Evolutionary conservation across 2,329 filamentous ascomycete species (phyloP).

Genomic region (Metarhizium robertsii): DNA sequence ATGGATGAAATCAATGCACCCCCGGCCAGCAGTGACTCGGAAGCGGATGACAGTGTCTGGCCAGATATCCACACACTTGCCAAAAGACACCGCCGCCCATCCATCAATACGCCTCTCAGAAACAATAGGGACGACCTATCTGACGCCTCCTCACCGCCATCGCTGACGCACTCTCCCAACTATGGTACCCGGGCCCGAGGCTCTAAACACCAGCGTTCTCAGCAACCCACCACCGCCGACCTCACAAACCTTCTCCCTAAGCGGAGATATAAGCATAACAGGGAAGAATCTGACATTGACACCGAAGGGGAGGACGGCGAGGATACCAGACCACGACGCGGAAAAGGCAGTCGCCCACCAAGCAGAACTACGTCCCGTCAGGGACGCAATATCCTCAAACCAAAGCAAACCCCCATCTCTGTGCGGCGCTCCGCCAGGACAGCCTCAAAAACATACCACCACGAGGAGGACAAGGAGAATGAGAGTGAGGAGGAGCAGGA

Average conservation of each 20-base stretch:
- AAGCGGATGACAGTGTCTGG: conserved; percentile 35
- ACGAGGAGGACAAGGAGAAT: conserved; percentile 52
- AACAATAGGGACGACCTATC: conserved; percentile 31
- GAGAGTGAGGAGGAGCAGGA: conserved; percentile 28
- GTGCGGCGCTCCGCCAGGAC: conserved; percentile 16
- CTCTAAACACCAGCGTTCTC: conserved; percentile 25
- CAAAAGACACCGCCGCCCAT: conserved; percentile 32
- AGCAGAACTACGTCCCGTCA: conserved; percentile 14
- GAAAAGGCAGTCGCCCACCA: conserved; percentile 20
- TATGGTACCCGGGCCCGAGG: conserved; percentile 24
- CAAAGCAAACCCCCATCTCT: conserved; percentile 13
- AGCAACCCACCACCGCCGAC: conserved; percentile 44
- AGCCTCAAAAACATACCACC: conserved; percentile 38
- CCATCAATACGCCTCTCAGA: conserved; percentile 26
- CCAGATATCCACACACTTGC: conserved; percentile 43
- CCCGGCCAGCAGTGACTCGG: conserved; percentile 43
- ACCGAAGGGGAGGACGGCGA: conserved; percentile 42
- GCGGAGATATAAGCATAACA: conserved; percentile 33
- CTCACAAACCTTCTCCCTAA: conserved; percentile 45
- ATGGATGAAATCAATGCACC: conserved; percentile 44
- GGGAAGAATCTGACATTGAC: conserved; percentile 29
- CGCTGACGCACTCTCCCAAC: conserved; percentile 58
- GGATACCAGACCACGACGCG: conserved; percentile 25
- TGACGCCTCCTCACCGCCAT: conserved; percentile 54
- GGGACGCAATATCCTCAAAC: conserved; percentile 13